Conservation (phyloP, 139 green algal genomes). For the Haematococcus sp. region DNA sequence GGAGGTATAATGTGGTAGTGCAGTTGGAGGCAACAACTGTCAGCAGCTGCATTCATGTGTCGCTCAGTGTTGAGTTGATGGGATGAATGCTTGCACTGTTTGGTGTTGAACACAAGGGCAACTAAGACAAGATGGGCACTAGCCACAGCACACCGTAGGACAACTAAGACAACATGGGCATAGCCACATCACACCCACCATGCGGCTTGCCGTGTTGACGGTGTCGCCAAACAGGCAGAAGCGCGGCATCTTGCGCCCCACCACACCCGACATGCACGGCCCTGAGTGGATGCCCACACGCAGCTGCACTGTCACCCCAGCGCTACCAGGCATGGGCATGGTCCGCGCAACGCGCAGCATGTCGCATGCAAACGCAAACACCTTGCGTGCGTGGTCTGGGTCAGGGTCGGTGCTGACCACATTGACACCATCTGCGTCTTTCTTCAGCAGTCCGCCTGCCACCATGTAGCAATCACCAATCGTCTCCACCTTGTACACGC, state of each 20-base stretch:
- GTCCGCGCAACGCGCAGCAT: conserved; percentile 11
- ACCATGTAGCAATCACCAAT: conserved; percentile 53
- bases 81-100: too few species aligned
- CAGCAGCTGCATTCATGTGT: too few species aligned
- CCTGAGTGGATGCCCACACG: conserved; percentile 34
- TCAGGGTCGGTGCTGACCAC: conserved; percentile 7
- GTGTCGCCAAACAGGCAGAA: conserved; percentile 28
- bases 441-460: conserved; percentile 24
- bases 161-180: too few species aligned
- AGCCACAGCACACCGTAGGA: too few species aligned
- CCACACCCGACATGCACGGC: conserved; percentile 28
- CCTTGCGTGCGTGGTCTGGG: conserved; percentile 8
- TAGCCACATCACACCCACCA: too few species aligned
- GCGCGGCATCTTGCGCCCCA: conserved; percentile 27
- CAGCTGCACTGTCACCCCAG: conserved; percentile 15
- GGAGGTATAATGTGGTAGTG: too few species aligned
- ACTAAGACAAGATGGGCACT: too few species aligned
- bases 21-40: too few species aligned
- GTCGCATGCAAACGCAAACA: conserved; percentile 16
- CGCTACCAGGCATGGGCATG: conserved; percentile 5
- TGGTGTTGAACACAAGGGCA: too few species aligned
- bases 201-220: background rate
- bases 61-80: too few species aligned
- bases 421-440: conserved; percentile 25
- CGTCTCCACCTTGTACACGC: conserved; percentile 42